phyloP scores from a whole-genome alignment of 495 filamentous ascomycete genomes.

The Lindgomyces ingoldianus region DNA sequence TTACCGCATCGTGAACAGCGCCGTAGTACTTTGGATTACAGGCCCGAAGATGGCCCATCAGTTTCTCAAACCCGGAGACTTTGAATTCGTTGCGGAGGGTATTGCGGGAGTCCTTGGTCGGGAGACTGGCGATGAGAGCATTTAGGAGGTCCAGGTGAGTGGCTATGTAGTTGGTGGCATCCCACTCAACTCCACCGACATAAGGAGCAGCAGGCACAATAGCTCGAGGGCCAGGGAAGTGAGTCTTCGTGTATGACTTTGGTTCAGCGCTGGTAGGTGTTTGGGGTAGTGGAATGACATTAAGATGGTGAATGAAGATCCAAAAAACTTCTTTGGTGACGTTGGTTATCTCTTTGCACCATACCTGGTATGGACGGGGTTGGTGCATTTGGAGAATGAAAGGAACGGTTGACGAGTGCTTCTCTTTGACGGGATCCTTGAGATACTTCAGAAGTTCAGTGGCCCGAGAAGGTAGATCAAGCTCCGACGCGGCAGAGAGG shows the following conservation, averaged over 20 bases:
- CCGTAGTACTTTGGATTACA: conserved; percentile 98
- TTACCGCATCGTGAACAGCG: conserved; percentile 81
- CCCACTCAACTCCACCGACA: conserved; percentile 98
- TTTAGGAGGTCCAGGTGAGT: conserved; percentile 91
- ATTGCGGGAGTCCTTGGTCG: conserved; percentile 73
- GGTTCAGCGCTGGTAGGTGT: conserved; percentile 18
- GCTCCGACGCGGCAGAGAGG: conserved; percentile 60
- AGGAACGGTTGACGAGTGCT: conserved; percentile 70
- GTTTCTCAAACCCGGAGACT: conserved; percentile 88
- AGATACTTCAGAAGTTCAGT: conserved; percentile 73
- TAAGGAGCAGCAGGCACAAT: conserved; percentile 95
- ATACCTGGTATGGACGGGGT: conserved; percentile 84
- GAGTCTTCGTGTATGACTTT: conserved; percentile 60
- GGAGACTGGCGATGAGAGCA: conserved; percentile 81
- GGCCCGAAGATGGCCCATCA: conserved; percentile 76
- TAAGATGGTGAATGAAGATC: conserved; percentile 95
- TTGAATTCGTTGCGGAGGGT: conserved; percentile 71
- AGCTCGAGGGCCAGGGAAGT: conserved; percentile 86
- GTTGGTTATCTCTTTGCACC: conserved; percentile 87
- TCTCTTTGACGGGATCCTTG: conserved; percentile 74
- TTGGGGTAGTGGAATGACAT: conserved; percentile 68
- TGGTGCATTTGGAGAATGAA: conserved; percentile 90
- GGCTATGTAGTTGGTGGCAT: conserved; percentile 93
- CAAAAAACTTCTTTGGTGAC: conserved; percentile 99
- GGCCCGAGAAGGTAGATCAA: conserved; percentile 62